A percentile compares a stretch with the other conserved stretches of the same genome.
phyloP scores from a whole-genome alignment of 768 basidiomycete species.

The Leccinum uliginosum region DNA sequence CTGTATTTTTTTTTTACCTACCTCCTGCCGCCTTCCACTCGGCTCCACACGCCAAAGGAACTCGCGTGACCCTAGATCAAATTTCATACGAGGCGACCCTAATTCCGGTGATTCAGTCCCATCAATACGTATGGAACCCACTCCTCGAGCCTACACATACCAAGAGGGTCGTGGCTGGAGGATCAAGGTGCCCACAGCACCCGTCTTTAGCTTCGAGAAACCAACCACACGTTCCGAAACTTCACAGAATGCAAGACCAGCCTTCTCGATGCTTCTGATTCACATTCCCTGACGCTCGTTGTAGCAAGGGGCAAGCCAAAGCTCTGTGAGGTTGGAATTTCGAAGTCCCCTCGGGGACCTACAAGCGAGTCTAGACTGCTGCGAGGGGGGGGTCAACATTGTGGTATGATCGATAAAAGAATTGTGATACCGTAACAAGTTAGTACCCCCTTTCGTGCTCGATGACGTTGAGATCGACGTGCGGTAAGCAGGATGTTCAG shows the following conservation, averaged over 20 bases:
- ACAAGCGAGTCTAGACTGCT: conserved; percentile 17
- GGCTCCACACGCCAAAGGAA: conserved; percentile 10
- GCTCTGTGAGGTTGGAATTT: conserved; percentile 20
- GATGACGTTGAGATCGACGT: conserved; percentile 13
- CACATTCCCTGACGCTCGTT: conserved; percentile 29
- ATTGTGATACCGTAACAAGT: conserved; percentile 13
- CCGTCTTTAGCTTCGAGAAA: conserved; percentile 16
- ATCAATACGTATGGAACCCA: conserved; percentile 2
- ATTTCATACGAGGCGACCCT: conserved; percentile 15
- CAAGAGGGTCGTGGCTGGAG: conserved; percentile 19
- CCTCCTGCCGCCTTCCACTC: conserved; percentile 5
- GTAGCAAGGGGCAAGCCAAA: conserved; percentile 18
- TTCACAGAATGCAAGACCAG: conserved; percentile 14
- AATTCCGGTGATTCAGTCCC: conserved; percentile 20
- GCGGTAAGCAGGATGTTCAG: conserved; percentile 3
- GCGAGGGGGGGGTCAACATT: not conserved
- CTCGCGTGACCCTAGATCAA: conserved; percentile 19
- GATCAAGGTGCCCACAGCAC: conserved; percentile 16
- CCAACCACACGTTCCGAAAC: conserved; percentile 6
- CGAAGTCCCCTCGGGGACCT: conserved; percentile 20
- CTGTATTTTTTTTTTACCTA: not conserved
- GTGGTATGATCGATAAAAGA: conserved; percentile 15
- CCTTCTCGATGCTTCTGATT: conserved; percentile 22
- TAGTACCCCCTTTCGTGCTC: conserved; percentile 15
- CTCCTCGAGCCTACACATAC: conserved; percentile 14